Evolutionary conservation across 495 filamentous ascomycete genomes (phyloP), one percentile per base, ranked within the genome.

Genomic region (Aspergillus panamensis): DNA sequence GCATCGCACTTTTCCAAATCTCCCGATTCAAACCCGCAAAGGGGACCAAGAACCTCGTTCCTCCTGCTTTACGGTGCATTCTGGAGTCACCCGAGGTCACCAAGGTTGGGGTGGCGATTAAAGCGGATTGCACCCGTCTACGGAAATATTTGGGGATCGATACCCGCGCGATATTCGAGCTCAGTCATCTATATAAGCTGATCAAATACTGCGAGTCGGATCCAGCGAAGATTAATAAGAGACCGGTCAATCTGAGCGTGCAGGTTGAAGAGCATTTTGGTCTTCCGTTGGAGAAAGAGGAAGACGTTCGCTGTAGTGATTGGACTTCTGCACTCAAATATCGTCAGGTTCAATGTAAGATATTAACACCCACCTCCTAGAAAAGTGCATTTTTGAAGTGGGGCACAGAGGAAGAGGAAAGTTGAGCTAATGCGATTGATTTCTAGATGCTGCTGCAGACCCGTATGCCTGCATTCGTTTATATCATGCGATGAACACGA

Each of bases 1-100:
- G 88, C n/a, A 86, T 96, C 51, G 89, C 80, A 0, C 76, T 96
- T 3, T 92, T 95, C 64, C 92, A 96, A 58, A 69, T 96, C 40
- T 85, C 89, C 29, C 67, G 80, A 8, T 90, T 82, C 66, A 66
- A 73, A 17, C 75, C 77, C 7, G 73, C 58, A 10, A 72, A 71
- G n/a, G 62, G 53, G 6, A 49, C 68, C 4, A 68, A 81, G 2
- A 77, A 83, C 16, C 69, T 93, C n/a, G 80, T 92, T 16, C 71
- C 88, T 1, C 88, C 90, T 1, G 77, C 83, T 0, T 77, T 96
- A 21, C 83, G 80, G 59, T 70, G 76, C 47, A 78, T 96, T 48
- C 77, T 96, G 66, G 88, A 95, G 66, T 82, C 84, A 51, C 69
- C 84, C 0, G 68, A 78, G 13, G 79, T 94, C 61, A 82, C 80